Evolutionary conservation across 345 rosid species (phyloP).

Genomic region (Mallotus nudiflorus): DNA sequence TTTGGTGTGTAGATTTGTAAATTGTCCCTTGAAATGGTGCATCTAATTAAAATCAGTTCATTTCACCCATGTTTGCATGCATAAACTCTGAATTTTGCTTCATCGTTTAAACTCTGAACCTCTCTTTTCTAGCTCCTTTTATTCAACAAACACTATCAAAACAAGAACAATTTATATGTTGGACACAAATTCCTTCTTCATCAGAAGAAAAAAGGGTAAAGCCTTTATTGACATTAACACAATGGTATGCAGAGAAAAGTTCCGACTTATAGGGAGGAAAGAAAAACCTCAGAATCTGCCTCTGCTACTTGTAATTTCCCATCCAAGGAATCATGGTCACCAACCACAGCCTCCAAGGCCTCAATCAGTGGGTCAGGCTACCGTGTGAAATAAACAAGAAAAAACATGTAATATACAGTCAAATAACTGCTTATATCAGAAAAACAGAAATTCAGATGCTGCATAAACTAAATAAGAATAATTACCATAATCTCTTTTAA

Average conservation of each 20-base stretch:
- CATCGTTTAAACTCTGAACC: neutral
- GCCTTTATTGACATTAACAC: neutral
- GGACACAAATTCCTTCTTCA: neutral
- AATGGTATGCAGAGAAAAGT: slow-evolving; percentile 3
- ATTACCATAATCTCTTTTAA: slow-evolving; percentile 77
- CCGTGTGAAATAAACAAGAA: slow-evolving; percentile 10
- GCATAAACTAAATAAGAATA: slow-evolving; percentile 7
- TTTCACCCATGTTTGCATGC: neutral
- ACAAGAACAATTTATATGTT: neutral
- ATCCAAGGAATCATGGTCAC: slow-evolving; percentile 54
- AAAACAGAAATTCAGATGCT: neutral
- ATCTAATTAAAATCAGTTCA: too few species aligned
- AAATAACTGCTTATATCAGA: neutral
- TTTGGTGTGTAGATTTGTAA: too few species aligned
- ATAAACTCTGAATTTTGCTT: neutral
- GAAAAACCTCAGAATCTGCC: slow-evolving; percentile 69
- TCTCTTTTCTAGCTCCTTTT: neutral
- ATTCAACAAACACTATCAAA: neutral
- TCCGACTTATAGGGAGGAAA: slow-evolving; percentile 10
- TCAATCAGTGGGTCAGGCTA: slow-evolving; percentile 90
- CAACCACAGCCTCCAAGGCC: slow-evolving; percentile 77
- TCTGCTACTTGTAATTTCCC: slow-evolving; percentile 67
- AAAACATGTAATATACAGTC: neutral
- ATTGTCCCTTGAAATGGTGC: too few species aligned
- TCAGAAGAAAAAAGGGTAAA: neutral